Base-by-base conservation (phyloP, 2,329 filamentous ascomycete species). In the Fusarium subtropicale region DNA sequence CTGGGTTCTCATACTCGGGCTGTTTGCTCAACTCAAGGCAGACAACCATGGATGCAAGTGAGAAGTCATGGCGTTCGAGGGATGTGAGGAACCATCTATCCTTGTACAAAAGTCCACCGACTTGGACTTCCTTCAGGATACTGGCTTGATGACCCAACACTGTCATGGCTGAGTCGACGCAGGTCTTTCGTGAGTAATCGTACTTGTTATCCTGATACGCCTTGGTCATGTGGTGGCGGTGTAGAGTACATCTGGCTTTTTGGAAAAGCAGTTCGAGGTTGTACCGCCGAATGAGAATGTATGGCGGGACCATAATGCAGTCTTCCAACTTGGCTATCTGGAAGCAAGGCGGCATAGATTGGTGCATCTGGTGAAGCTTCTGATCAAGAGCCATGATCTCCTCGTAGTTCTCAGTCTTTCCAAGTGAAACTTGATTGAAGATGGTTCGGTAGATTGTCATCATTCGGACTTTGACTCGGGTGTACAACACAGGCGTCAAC, bases 21-120 rank as follows among this genome's bases (percentile, higher is more conserved):
- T 36, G 41, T 11, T 36, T 50, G 7, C 64, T 68, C 7, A 72
- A 51, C 12, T 72, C 70, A 0, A 72, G 44, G 5, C 69, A 72
- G 2, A 71, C 20, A 5, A 72, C 62, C 67, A 72, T 72, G 0
- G 70, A 69, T 1, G 70, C 70, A 0, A 72, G 28, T 0, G 69
- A 55, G 22, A 72, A 72, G 52, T 72, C 70, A 11, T 72, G 60
- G 2, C 52, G 48, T 1, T 69, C 67, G 0, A 72, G 56, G 0
- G 70, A 72, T 1, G 65, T 64, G 0, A 72, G 39, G 8, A 72
- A 72, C 70, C 70, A 72, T 1, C 54, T 50, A 1, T 72, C 68
- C 0, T 65, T 39, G 3, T 62, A 64, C 1, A 72, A 8, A 0
- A 71, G 33, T 0, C 67, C 70, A 1, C 70, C 70, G 0, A 64